Conservation (phyloP, 495 filamentous ascomycete genomes). For the Neurospora sp. region DNA sequence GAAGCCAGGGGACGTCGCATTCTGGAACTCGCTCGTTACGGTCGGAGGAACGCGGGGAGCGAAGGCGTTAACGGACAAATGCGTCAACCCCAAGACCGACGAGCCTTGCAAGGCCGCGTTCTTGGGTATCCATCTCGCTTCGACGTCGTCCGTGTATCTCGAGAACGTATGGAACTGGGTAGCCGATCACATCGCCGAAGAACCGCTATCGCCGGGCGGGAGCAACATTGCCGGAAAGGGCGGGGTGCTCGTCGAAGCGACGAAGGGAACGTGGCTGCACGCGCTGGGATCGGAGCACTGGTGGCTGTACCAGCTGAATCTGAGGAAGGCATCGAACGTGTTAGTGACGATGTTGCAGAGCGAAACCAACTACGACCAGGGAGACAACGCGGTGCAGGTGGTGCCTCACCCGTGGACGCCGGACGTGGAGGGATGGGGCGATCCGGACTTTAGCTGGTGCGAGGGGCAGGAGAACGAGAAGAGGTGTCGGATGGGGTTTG, state of each 20-base stretch:
- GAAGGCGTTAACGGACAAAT: conserved; percentile 25
- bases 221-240: conserved; percentile 30
- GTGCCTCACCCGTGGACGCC: conserved; percentile 40
- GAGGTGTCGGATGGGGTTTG: conserved; percentile 33
- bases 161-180: conserved; percentile 68
- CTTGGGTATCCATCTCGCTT: conserved; percentile 54
- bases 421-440: conserved; percentile 35
- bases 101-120: conserved; percentile 55
- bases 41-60: conserved; percentile 50
- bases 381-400: conserved; percentile 50
- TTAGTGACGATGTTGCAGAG: conserved; percentile 74
- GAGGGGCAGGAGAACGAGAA: conserved; percentile 10
- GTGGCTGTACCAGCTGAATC: conserved; percentile 66
- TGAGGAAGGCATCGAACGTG: conserved; percentile 61
- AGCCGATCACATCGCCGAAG: conserved; percentile 64
- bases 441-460: conserved; percentile 47
- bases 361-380: conserved; percentile 86
- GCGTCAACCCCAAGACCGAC: conserved; percentile 32
- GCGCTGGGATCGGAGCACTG: conserved; percentile 68
- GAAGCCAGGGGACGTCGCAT: conserved; percentile 44
- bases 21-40: conserved; percentile 52
- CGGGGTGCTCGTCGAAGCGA: conserved; percentile 49
- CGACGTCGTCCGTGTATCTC: conserved; percentile 46
- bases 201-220: conserved; percentile 29
- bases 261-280: conserved; percentile 51